Conservation (phyloP, 345 rosid species). For the Jatropha curcas region DNA sequence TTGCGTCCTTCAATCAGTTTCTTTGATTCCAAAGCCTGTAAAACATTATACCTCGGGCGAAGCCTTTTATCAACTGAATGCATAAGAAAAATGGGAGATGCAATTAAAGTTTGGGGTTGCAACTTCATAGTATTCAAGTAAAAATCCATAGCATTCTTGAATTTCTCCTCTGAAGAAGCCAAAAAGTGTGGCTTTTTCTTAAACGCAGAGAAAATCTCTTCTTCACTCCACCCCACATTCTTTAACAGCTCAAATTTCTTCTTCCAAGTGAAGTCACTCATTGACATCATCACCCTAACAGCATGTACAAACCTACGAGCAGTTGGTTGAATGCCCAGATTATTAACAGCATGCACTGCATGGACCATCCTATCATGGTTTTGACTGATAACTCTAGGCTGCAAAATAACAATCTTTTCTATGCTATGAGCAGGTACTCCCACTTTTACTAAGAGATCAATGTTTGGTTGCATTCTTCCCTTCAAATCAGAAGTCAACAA, state of each 20-base stretch:
- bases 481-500: slow-evolving; percentile 9
- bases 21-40: slow-evolving; percentile 26
- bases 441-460: slow-evolving; percentile 19
- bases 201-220: slow-evolving; percentile 23
- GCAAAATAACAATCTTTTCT: background rate
- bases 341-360: slow-evolving; percentile 15
- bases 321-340: slow-evolving; percentile 18
- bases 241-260: slow-evolving; percentile 26
- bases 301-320: slow-evolving; percentile 18
- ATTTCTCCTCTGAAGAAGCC: slow-evolving; percentile 22
- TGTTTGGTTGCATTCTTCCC: slow-evolving; percentile 16
- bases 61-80: slow-evolving; percentile 24
- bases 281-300: slow-evolving; percentile 7
- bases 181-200: slow-evolving; percentile 3
- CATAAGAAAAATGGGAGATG: slow-evolving; percentile 17
- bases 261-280: slow-evolving; percentile 18
- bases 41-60: slow-evolving; percentile 21
- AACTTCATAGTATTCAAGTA: slow-evolving; percentile 16
- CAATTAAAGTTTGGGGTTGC: background rate
- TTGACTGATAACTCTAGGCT: slow-evolving; percentile 8
- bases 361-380: too few species aligned
- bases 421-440: slow-evolving; percentile 17
- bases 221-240: slow-evolving; percentile 35
- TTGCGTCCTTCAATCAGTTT: slow-evolving; percentile 16
- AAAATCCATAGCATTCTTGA: slow-evolving; percentile 18